phyloP scores from a whole-genome alignment of 2,329 filamentous ascomycete genomes.

The Onygena corvina region DNA sequence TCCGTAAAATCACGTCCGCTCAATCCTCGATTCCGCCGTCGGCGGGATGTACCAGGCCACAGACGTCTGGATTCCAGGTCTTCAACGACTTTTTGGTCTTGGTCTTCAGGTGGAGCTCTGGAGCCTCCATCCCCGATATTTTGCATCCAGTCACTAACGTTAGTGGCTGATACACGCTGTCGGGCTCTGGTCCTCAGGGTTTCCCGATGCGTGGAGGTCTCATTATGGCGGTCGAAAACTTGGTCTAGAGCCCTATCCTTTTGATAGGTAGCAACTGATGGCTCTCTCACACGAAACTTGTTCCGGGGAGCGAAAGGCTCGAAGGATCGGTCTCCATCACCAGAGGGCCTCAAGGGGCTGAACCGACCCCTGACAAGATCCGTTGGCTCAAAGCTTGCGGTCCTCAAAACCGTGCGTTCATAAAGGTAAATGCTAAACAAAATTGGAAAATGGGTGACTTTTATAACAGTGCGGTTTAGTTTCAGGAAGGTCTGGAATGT shows the following conservation, averaged over 20 bases:
- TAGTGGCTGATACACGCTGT: constrained; percentile 60
- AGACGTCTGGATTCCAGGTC: constrained; percentile 41
- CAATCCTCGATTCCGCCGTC: constrained; percentile 30
- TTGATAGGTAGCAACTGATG: constrained; percentile 75
- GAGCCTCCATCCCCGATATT: constrained; percentile 42
- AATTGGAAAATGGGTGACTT: constrained; percentile 77
- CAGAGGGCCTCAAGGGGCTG: constrained; percentile 44
- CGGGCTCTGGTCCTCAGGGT: constrained; percentile 43
- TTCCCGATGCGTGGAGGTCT: constrained; percentile 46
- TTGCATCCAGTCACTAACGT: constrained; percentile 87
- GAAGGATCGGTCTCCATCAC: constrained; percentile 43
- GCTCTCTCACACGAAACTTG: constrained; percentile 56
- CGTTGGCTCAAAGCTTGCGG: constrained; percentile 65
- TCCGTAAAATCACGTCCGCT: constrained; percentile 38
- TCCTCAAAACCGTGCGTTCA: constrained; percentile 65
- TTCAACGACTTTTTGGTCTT: constrained; percentile 48
- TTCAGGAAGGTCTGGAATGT: constrained; percentile 70
- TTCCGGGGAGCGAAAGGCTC: constrained; percentile 62
- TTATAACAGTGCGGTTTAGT: constrained; percentile 83
- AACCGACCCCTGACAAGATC: constrained; percentile 68
- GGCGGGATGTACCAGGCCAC: constrained; percentile 38
- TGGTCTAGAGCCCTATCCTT: constrained; percentile 86
- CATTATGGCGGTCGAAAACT: constrained; percentile 65
- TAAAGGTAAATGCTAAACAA: constrained; percentile 79
- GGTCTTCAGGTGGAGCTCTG: constrained; percentile 47